These are phyloP conservation scores for Chaetomiaceae sp. DNA, from an alignment of 2,329 filamentous ascomycete species.

Conservation along the genomic window DNA sequence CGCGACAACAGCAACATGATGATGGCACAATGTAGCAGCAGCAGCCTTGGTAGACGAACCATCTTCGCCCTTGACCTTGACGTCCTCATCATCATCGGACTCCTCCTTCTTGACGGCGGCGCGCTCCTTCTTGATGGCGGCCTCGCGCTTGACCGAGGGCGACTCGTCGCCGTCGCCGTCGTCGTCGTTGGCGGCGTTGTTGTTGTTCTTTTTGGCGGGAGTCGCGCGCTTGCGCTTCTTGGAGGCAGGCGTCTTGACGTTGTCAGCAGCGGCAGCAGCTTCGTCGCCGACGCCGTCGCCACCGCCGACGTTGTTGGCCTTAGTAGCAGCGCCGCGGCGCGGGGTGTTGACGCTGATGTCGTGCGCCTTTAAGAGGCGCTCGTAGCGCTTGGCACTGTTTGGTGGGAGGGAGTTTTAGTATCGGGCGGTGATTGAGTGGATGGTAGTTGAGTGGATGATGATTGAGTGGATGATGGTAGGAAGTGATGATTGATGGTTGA, in stretches of 20 bases:
- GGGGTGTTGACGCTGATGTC: constrained; percentile 9
- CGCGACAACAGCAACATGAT: neutral
- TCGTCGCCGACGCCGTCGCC: neutral
- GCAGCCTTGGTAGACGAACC: constrained; percentile 2
- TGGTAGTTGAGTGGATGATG: neutral
- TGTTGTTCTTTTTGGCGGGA: no score
- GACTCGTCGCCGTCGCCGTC: constrained; percentile 8
- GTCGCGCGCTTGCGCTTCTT: constrained; percentile 17
- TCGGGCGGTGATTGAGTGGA: neutral
- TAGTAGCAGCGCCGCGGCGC: constrained; percentile 6
- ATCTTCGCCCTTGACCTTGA: constrained; percentile 9
- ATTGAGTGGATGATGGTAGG: neutral
- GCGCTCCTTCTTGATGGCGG: constrained; percentile 15
- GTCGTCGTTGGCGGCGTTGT: neutral
- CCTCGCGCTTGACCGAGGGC: constrained; percentile 25
- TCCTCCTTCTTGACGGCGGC: constrained; percentile 15
- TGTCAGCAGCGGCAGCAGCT: no score
- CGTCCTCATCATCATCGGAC: neutral
- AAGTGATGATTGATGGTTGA: no score
- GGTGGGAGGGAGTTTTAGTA: neutral
- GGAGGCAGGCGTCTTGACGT: constrained; percentile 5
- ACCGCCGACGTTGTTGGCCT: neutral
- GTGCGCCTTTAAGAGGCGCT: constrained; percentile 28
- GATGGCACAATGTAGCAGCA: neutral
- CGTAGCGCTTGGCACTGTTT: constrained; percentile 28